These are phyloP conservation scores for Tolypocladium cylindrosporum DNA, from an alignment of 2,329 filamentous ascomycete species.

Conservation along the genomic window DNA sequence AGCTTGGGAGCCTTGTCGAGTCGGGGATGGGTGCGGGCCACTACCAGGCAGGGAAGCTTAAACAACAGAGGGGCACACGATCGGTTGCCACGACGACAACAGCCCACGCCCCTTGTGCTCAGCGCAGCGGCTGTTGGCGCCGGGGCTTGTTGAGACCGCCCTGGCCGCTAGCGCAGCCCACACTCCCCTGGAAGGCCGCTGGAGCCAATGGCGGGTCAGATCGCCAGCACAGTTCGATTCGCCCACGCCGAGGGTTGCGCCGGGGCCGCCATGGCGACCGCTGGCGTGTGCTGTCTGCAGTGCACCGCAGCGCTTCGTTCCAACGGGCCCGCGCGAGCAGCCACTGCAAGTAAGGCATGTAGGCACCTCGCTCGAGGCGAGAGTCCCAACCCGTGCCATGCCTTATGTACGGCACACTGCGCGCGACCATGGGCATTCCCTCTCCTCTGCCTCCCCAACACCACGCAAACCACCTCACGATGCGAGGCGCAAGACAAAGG, in stretches of 20 bases:
- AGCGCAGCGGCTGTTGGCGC: not conserved
- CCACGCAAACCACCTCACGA: slow-evolving; percentile 10
- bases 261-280: slow-evolving; percentile 7
- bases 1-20: not conserved
- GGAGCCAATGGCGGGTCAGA: not conserved
- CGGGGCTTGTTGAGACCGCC: not conserved
- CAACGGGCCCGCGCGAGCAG: not conserved
- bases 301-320: not conserved
- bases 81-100: slow-evolving; percentile 8
- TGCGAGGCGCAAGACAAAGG: slow-evolving; percentile 9
- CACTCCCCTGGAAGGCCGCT: not conserved
- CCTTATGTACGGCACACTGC: not conserved
- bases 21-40: not conserved
- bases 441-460: slow-evolving; percentile 5
- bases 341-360: not conserved
- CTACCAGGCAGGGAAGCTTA: not conserved
- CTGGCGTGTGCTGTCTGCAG: not conserved
- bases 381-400: not conserved
- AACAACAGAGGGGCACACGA: slow-evolving; percentile 10
- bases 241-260: not conserved
- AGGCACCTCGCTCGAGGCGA: no score
- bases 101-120: not conserved
- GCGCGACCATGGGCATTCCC: not conserved
- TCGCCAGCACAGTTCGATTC: not conserved
- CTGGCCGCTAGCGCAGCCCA: not conserved